Percentiles rank a stretch among this genome's conserved stretches.
phyloP scores from a whole-genome alignment of 768 basidiomycete genomes.

The Trametes cinnabarina region DNA sequence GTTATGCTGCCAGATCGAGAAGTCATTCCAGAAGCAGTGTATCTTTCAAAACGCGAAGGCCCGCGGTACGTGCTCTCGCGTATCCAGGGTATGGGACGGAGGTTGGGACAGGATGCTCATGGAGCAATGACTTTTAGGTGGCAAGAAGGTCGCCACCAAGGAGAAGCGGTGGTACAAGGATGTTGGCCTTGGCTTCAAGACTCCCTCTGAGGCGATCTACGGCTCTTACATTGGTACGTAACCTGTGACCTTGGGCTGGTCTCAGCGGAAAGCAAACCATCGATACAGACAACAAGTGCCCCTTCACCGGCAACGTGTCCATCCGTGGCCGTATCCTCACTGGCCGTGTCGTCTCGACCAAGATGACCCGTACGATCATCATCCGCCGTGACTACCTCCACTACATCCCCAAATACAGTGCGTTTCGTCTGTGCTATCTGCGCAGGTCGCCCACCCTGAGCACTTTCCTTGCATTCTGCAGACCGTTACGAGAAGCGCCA shows the following conservation, averaged over 20 bases:
- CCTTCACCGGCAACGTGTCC: constrained; percentile 94
- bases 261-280: neutral
- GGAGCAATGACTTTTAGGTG: constrained; percentile 43
- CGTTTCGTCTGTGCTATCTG: constrained; percentile 32
- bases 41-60: constrained; percentile 98
- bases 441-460: neutral
- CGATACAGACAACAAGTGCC: constrained; percentile 94
- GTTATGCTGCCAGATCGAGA: constrained; percentile 69
- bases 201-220: constrained; percentile 90
- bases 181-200: constrained; percentile 96
- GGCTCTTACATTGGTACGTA: constrained; percentile 93
- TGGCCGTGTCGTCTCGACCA: constrained; percentile 96
- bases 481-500: constrained; percentile 99
- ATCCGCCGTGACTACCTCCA: constrained; percentile 94
- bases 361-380: constrained; percentile 98
- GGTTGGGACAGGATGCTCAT: constrained; percentile 11
- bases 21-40: constrained; percentile 96
- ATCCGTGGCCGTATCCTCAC: constrained; percentile 99
- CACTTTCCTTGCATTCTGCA: constrained; percentile 30
- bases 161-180: constrained; percentile 99
- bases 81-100: neutral
- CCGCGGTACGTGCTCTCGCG: constrained; percentile 65
- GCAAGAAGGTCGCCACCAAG: constrained; percentile 91
- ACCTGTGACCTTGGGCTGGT: neutral
- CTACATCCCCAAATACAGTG: constrained; percentile 98